Evolutionary conservation across 1,284 basidiomycete species (phyloP), one percentile per base, ranked within the genome.

Genomic region (Naganishia albida): DNA sequence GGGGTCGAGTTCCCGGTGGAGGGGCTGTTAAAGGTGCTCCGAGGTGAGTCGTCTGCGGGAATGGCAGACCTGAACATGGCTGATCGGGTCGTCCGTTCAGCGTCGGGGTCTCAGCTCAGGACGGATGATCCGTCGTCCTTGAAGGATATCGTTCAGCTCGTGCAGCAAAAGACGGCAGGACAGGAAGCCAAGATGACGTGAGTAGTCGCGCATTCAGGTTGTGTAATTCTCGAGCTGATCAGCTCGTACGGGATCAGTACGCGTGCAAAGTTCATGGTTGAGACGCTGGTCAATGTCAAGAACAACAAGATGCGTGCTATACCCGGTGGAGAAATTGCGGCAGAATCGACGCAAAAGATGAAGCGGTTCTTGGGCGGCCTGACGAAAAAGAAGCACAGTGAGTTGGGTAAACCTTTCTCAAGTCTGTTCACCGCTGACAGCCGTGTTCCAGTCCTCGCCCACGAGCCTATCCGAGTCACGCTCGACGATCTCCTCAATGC

Each of bases 261-360:
- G 8, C 74, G 78, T 44, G 89, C 89, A 12, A 85, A 86, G 23
- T 97, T 96, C 80, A 93, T 97, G 93, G 81, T 95, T 59, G 93
- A 97, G 77, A 93, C 91, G 0, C 81, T 97, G 25, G 85, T 84
- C 26, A 91, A 93, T 75, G 83, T 96, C 54, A 94, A 93, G 76
- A 94, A 93, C 75, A 95, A 94, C 78, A 93, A 90, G 75, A 72
- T 84, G 64, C 94, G 91, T 75, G 80, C 81, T 0, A 77, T 73
- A 13, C 80, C 83, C 2, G 85, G 86, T 65, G 85, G 84, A 13
- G 72, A 76, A 83, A 87, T 74, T 84, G 87, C 67, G 20, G 83
- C 83, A 15, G 89, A 92, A 51, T 85, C 88, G 7, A 86, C 88
- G 10, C 89, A 88, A 70, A 82, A 86, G 62, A 88, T 93, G 85